Conservation (phyloP, 2,329 filamentous ascomycete species). For the Alternaria atra region DNA sequence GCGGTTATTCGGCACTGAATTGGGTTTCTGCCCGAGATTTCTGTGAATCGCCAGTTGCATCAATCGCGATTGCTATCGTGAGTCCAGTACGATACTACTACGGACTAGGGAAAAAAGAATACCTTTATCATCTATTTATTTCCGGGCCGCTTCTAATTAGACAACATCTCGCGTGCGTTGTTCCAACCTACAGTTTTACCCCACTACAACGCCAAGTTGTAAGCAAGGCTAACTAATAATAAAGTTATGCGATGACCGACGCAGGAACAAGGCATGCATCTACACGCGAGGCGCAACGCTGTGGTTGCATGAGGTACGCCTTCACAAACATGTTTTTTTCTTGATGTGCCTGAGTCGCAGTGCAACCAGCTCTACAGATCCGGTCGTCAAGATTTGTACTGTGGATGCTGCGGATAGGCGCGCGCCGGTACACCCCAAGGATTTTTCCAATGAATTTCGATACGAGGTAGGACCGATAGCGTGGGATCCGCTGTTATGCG, state of each 20-base stretch:
- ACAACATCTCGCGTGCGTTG: neutral
- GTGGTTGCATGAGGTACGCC: neutral
- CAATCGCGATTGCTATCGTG: neutral
- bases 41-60: neutral
- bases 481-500: neutral
- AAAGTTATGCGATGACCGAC: neutral
- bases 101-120: neutral
- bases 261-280: slow-evolving; percentile 2
- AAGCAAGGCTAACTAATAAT: slow-evolving; percentile 9
- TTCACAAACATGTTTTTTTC: neutral
- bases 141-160: neutral
- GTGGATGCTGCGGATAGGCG: neutral
- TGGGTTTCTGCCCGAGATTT: neutral
- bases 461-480: slow-evolving; percentile 11
- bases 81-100: neutral
- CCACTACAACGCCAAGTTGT: slow-evolving; percentile 8
- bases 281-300: neutral
- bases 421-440: neutral
- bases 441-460: slow-evolving; percentile 3
- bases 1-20: slow-evolving; percentile 5
- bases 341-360: neutral
- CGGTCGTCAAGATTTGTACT: neutral
- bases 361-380: neutral
- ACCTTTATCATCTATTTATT: neutral
- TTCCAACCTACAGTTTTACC: slow-evolving; percentile 1